Base-by-base conservation (phyloP, 805 yeast species). In the Candida ulmi region DNA sequence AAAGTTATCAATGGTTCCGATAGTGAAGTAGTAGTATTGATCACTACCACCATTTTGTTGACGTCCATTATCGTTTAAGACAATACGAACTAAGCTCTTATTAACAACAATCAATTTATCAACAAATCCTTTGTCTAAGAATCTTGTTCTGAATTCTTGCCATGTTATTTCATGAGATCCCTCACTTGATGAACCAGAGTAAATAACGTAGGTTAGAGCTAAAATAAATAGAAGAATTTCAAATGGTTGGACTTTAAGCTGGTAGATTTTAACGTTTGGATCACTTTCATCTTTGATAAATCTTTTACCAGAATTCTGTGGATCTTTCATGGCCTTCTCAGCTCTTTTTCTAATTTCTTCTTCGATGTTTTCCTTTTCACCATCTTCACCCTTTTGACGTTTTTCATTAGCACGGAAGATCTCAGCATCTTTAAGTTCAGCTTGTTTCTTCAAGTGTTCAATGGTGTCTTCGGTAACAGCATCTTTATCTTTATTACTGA, bases 1-100 rank as follows among this genome's bases (percentile, higher is more conserved):
- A 62, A 93, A 93, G 25, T 79, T 70, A 38, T 88, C 97, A 17
- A 90, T 78, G 2, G 95, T 83, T 9, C 99, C 99, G 52, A 93
- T 86, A 12, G 79, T 75, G 68, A 93, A 93, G 50, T 63, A 74
- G 36, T 68, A 71, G 18, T 61, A 62, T 6, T 68, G 65, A n/a
- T 55, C 53, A n/a, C 55, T 52, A 5, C 65, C 61, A 32, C 55
- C 59, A 30, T 56, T 57, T 47, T 75, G 74, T n/a, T 69, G 61
- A 41, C 69, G 69, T n/a, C 83, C 84, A 40, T 68, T 70, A 12
- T 76, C 80, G 50, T 74, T 78, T 42, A 87, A 65, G 16, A 76
- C 79, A 3, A 91, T 84, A 39, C 81, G 74, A 8, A 88, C 99
- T 35, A 72, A 71, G 11, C 76, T 68, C 52, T 83, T 83, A 65